These are phyloP conservation scores for Dactylella cylindrospora DNA, from an alignment of 2,329 filamentous ascomycete species.

Conservation along the genomic window DNA sequence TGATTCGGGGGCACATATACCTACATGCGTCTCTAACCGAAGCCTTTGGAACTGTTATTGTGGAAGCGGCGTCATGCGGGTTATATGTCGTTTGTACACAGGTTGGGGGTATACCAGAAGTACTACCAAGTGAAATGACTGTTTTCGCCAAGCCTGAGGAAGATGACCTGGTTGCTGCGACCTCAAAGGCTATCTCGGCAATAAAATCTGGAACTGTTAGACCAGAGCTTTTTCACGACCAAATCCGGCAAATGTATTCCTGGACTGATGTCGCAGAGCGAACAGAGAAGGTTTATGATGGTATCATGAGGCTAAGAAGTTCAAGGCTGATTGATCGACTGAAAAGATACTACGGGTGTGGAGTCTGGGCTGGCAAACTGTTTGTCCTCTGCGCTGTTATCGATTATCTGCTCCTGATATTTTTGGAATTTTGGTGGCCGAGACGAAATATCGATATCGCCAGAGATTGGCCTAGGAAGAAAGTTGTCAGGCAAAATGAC, in stretches of 20 bases:
- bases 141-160: slow-evolving; percentile 96
- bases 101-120: slow-evolving; percentile 94
- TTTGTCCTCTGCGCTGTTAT: slow-evolving; percentile 94
- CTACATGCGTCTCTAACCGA: slow-evolving; percentile 93
- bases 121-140: slow-evolving; percentile 94
- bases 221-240: slow-evolving; percentile 91
- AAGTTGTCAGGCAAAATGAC: slow-evolving; percentile 22
- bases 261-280: slow-evolving; percentile 94
- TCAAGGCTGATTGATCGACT: slow-evolving; percentile 92
- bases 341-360: slow-evolving; percentile 96
- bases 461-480: slow-evolving; percentile 85
- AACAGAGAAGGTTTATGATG: slow-evolving; percentile 92
- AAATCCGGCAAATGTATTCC: slow-evolving; percentile 97
- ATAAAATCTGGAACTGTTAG: slow-evolving; percentile 82
- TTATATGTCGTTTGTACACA: slow-evolving; percentile 95
- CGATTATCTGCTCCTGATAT: slow-evolving; percentile 86
- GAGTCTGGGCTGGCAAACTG: slow-evolving; percentile 96
- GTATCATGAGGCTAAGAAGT: slow-evolving; percentile 82
- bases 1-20: slow-evolving; percentile 96
- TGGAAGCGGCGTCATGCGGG: slow-evolving; percentile 93
- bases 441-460: slow-evolving; percentile 84
- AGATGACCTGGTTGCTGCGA: slow-evolving; percentile 87
- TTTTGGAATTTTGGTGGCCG: slow-evolving; percentile 84
- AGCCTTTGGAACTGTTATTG: slow-evolving; percentile 95
- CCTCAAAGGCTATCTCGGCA: slow-evolving; percentile 81